Percentiles rank a stretch among this genome's conserved stretches.
Evolutionary conservation across 208 protist genomes (phyloP).

Genomic region (Leishmania braziliensis): DNA sequence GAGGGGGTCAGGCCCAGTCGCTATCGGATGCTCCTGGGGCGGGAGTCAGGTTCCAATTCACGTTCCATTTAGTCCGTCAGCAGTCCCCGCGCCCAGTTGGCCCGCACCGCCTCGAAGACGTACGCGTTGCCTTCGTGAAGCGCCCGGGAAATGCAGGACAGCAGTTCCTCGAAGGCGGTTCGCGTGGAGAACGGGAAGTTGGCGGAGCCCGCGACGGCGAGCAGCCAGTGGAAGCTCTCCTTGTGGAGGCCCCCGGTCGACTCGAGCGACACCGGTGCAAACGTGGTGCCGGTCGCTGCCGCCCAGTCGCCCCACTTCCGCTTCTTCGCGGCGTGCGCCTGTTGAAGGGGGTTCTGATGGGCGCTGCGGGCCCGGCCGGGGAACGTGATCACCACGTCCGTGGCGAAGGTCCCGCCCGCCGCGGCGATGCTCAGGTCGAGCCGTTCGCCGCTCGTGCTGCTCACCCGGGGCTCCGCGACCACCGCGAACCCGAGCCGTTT

Average conservation of each 20-base stretch:
- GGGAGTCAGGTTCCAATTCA: neutral
- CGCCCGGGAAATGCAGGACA: neutral
- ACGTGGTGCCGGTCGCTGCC: constrained; percentile 8
- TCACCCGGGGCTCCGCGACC: too few species aligned
- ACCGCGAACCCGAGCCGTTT: too few species aligned
- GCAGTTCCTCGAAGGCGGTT: constrained; percentile 18
- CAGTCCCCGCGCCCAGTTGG: neutral
- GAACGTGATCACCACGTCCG: constrained; percentile 37
- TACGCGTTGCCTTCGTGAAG: constrained; percentile 1
- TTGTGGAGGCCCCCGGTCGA: constrained; percentile 29
- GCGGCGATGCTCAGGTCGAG: too few species aligned
- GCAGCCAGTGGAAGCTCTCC: constrained; percentile 29
- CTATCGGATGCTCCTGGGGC: neutral
- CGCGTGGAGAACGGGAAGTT: constrained; percentile 24
- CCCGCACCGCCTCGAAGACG: neutral
- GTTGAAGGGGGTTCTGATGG: constrained; percentile 7
- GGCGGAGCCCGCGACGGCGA: neutral
- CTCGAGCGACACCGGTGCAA: constrained; percentile 31
- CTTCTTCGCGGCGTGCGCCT: constrained; percentile 11
- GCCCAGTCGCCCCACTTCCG: constrained; percentile 33
- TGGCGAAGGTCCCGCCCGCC: too few species aligned
- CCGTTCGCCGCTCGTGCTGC: too few species aligned
- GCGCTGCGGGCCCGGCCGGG: constrained; percentile 12
- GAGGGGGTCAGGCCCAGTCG: neutral
- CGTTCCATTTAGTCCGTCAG: neutral